These are phyloP conservation scores for Leccinum aurantiacum DNA, from an alignment of 768 basidiomycete species.

Conservation along the genomic window DNA sequence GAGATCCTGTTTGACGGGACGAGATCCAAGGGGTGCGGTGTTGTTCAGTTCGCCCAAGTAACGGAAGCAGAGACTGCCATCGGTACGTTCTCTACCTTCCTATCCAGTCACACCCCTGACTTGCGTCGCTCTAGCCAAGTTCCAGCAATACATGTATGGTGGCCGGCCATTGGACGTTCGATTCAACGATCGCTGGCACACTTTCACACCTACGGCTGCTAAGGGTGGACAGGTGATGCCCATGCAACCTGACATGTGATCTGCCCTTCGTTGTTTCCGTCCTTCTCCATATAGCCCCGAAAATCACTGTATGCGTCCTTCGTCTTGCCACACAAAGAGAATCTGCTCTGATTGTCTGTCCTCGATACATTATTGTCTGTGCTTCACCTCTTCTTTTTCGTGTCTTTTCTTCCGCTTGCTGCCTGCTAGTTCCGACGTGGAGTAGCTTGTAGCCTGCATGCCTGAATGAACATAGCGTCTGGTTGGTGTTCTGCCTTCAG, in stretches of 20 bases:
- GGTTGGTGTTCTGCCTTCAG: no score
- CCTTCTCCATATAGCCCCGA: background rate
- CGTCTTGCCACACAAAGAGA: background rate
- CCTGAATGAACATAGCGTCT: conserved; percentile 5
- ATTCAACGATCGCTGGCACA: conserved; percentile 96
- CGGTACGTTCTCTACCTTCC: conserved; percentile 42
- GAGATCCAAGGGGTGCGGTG: conserved; percentile 91
- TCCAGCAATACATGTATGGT: conserved; percentile 94
- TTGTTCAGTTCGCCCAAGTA: conserved; percentile 90
- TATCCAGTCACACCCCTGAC: conserved; percentile 1
- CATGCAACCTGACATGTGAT: conserved; percentile 56
- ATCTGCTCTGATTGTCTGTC: background rate
- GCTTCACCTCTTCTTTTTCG: background rate
- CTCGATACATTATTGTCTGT: background rate
- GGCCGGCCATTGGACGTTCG: conserved; percentile 87
- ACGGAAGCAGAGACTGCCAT: conserved; percentile 93
- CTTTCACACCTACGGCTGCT: conserved; percentile 84
- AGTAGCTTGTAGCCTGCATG: background rate
- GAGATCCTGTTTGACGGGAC: conserved; percentile 94
- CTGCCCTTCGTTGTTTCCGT: background rate
- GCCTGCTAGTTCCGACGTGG: background rate
- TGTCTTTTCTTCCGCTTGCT: background rate
- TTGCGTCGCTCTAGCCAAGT: conserved; percentile 60
- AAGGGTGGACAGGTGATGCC: conserved; percentile 78
- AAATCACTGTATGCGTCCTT: conserved; percentile 2